These are phyloP conservation scores for Ceratobasidium sp. DNA, from an alignment of 1,284 basidiomycete species.

Conservation along the genomic window DNA sequence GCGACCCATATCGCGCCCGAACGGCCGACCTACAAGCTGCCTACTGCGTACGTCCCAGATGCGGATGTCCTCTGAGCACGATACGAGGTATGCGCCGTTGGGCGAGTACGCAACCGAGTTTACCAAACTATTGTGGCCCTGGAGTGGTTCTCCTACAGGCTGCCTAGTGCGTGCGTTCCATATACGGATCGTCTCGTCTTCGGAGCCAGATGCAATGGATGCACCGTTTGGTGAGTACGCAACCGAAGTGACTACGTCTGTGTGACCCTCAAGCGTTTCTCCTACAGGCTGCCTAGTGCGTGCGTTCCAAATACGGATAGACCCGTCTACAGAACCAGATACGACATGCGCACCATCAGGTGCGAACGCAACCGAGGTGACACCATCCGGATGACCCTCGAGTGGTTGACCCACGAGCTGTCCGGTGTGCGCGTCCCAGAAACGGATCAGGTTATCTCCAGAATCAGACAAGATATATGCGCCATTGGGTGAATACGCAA, in stretches of 20 bases:
- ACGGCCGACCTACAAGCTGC: no score
- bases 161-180: constrained; percentile 27
- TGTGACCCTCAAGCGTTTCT: not conserved
- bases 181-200: constrained; percentile 15
- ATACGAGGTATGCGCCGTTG: constrained; percentile 7
- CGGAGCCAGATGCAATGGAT: no score
- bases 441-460: not conserved
- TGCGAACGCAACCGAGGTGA: constrained; percentile 58
- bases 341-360: constrained; percentile 55
- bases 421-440: constrained; percentile 31
- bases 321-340: constrained; percentile 33
- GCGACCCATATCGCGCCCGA: not conserved
- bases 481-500: constrained; percentile 35
- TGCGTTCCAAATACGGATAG: constrained; percentile 43
- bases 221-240: constrained; percentile 22
- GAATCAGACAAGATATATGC: constrained; percentile 1
- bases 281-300: constrained; percentile 12
- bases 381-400: constrained; percentile 46
- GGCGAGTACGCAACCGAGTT: constrained; percentile 23
- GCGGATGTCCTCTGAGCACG: constrained; percentile 3
- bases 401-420: constrained; percentile 20
- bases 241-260: constrained; percentile 36
- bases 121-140: constrained; percentile 10
- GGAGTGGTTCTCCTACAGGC: not conserved
- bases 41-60: no score